Conservation (phyloP, 2,329 filamentous ascomycete species). For the Trichoderma sp. region DNA sequence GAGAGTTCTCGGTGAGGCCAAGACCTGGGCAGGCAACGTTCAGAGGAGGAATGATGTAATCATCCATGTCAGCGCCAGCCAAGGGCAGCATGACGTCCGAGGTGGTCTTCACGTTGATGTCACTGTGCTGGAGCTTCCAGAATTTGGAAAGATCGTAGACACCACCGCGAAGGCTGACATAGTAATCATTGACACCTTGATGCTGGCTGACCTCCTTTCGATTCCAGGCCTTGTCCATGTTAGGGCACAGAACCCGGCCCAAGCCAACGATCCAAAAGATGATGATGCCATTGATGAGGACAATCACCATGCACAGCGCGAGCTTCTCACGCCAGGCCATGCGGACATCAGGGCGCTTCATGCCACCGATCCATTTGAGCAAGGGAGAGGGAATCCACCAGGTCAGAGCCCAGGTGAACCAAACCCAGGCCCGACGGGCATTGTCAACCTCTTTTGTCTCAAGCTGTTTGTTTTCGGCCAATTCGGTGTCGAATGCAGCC, state of each 20-base stretch:
- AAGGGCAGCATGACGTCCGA: constrained; percentile 69
- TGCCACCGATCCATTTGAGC: constrained; percentile 78
- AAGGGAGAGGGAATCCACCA: constrained; percentile 92
- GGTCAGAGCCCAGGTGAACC: constrained; percentile 78
- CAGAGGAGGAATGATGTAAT: constrained; percentile 82
- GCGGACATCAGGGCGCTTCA: constrained; percentile 95
- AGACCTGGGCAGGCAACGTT: constrained; percentile 70
- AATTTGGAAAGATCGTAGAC: constrained; percentile 94
- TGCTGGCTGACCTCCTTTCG: constrained; percentile 66
- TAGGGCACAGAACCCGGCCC: constrained; percentile 81
- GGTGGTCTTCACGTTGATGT: constrained; percentile 59
- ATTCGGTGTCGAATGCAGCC: constrained; percentile 66
- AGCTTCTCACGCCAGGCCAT: constrained; percentile 98
- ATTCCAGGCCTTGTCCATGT: constrained; percentile 87
- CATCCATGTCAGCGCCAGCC: constrained; percentile 73
- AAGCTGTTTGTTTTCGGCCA: constrained; percentile 72
- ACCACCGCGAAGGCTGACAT: constrained; percentile 78
- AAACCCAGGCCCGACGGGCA: constrained; percentile 74
- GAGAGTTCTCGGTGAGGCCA: constrained; percentile 55
- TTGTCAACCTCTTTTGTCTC: constrained; percentile 63
- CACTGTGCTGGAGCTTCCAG: constrained; percentile 81
- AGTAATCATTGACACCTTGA: constrained; percentile 72
- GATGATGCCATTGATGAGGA: constrained; percentile 74
- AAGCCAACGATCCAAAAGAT: constrained; percentile 93
- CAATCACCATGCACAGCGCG: constrained; percentile 75